phyloP scores from a whole-genome alignment of 2,329 filamentous ascomycete species.

The Colletotrichum sp. region DNA sequence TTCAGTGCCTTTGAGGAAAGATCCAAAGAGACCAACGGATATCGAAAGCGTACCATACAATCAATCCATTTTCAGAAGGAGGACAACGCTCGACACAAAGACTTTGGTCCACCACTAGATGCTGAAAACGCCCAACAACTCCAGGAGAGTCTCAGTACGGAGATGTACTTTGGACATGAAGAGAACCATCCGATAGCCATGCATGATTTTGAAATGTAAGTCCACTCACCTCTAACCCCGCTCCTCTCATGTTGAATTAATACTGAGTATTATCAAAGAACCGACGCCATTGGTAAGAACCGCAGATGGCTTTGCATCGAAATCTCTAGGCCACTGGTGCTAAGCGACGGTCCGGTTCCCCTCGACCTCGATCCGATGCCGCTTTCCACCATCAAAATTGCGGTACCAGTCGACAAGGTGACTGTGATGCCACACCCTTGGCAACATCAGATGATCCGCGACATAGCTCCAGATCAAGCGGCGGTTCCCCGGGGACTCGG shows the following conservation, averaged over 20 bases:
- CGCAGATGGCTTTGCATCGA: constrained; percentile 11
- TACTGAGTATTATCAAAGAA: background rate
- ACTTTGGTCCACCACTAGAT: background rate
- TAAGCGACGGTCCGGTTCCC: background rate
- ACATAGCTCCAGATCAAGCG: background rate
- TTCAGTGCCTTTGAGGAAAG: constrained; percentile 8
- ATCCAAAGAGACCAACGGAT: constrained; percentile 1
- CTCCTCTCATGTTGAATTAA: background rate
- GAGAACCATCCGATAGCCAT: background rate
- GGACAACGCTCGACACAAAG: background rate
- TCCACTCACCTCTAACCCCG: background rate
- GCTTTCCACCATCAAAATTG: constrained; percentile 2
- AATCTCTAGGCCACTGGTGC: background rate
- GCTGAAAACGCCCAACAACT: background rate
- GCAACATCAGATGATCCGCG: background rate
- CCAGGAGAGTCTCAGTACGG: background rate
- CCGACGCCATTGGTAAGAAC: background rate
- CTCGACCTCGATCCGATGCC: constrained; percentile 13
- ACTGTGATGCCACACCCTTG: background rate
- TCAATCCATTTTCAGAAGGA: background rate
- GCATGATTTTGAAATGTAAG: constrained; percentile 16
- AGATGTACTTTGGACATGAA: background rate
- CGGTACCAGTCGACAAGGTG: constrained; percentile 11
- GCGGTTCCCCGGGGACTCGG: background rate
- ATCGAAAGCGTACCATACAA: background rate